Conservation (phyloP, 768 basidiomycete genomes). For the Butyriboletus loyo region DNA sequence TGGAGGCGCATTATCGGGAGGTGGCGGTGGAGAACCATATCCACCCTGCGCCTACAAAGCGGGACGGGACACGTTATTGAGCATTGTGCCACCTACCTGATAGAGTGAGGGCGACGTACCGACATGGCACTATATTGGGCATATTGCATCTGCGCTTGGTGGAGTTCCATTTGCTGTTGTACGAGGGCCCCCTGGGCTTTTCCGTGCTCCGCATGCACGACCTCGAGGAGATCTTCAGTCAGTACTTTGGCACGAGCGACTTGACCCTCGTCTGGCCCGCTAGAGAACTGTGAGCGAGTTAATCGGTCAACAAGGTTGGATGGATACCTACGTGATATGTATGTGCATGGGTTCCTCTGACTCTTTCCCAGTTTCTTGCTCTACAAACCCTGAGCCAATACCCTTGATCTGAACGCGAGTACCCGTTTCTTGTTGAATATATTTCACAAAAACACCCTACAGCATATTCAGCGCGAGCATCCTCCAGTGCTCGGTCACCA, state of each 20-base stretch:
- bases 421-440: conserved; percentile 94
- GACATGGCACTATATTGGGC: conserved; percentile 65
- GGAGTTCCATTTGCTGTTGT: conserved; percentile 84
- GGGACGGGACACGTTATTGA: conserved; percentile 1
- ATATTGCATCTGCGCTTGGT: conserved; percentile 80
- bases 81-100: neutral
- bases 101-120: conserved; percentile 34
- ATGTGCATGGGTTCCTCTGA: conserved; percentile 90
- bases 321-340: conserved; percentile 71
- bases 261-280: conserved; percentile 83
- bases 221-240: conserved; percentile 84
- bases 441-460: conserved; percentile 93
- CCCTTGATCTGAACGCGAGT: conserved; percentile 98
- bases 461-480: neutral
- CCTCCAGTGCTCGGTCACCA: conserved; percentile 19
- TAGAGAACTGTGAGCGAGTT: conserved; percentile 9
- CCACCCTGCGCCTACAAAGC: conserved; percentile 28
- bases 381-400: conserved; percentile 90
- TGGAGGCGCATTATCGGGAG: conserved; percentile 36
- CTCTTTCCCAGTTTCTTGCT: conserved; percentile 85
- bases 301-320: conserved; percentile 16
- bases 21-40: conserved; percentile 37
- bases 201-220: conserved; percentile 84
- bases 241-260: conserved; percentile 83
- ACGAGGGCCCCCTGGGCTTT: conserved; percentile 66